Conservation (phyloP, 495 filamentous ascomycete genomes). For the Pyrenula aspistea region DNA sequence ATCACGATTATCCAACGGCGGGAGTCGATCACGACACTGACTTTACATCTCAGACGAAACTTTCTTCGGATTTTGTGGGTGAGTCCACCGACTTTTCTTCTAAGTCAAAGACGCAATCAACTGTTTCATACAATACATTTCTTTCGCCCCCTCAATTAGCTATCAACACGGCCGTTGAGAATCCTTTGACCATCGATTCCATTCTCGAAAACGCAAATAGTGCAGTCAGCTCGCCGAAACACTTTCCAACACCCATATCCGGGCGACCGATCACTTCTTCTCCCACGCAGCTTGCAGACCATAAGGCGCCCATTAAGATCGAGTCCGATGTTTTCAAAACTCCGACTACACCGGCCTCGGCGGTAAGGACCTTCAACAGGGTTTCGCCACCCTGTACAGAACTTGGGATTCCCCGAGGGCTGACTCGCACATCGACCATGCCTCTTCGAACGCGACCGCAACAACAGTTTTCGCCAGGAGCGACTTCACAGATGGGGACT, state of each 20-base stretch:
- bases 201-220: constrained; percentile 19
- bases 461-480: background rate
- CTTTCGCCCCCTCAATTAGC: constrained; percentile 9
- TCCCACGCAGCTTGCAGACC: background rate
- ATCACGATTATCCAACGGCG: constrained; percentile 23
- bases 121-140: constrained; percentile 10
- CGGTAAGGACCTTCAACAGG: constrained; percentile 5
- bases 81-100: constrained; percentile 41
- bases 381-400: constrained; percentile 5
- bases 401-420: background rate
- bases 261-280: constrained; percentile 7
- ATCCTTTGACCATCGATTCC: constrained; percentile 10
- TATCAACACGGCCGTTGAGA: constrained; percentile 9
- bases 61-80: constrained; percentile 61
- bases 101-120: constrained; percentile 10
- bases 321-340: constrained; percentile 16
- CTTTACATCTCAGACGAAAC: constrained; percentile 47
- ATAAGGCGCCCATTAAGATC: constrained; percentile 10
- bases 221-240: constrained; percentile 12
- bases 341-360: constrained; percentile 6
- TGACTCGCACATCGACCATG: constrained; percentile 1
- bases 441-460: background rate
- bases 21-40: constrained; percentile 43
- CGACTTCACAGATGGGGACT: background rate
- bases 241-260: constrained; percentile 19